These are phyloP conservation scores for Boletus reticuloceps DNA, from an alignment of 768 basidiomycete genomes.

Conservation along the genomic window DNA sequence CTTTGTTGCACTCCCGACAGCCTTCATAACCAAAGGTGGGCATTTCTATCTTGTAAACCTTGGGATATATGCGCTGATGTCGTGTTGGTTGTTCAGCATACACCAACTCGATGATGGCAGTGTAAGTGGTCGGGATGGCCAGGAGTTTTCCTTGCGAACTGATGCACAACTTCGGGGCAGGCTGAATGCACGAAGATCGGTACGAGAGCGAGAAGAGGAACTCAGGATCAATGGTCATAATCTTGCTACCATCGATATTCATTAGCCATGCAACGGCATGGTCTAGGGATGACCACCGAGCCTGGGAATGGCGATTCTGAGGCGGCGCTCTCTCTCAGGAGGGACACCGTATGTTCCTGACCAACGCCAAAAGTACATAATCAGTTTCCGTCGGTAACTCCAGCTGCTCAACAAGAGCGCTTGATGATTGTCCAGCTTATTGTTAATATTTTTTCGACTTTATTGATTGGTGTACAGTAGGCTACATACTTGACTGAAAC, in stretches of 20 bases:
- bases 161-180: background rate
- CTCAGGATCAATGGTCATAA: background rate
- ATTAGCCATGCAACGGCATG: background rate
- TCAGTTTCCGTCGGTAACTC: too few relatives aligned
- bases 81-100: background rate
- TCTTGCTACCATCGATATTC: conserved; percentile 3
- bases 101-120: conserved; percentile 15
- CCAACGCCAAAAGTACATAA: too few relatives aligned
- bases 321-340: too few relatives aligned
- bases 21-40: conserved; percentile 6
- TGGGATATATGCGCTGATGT: background rate
- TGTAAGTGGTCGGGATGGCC: background rate
- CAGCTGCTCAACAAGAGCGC: too few relatives aligned
- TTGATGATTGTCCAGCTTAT: too few relatives aligned
- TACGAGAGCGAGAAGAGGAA: conserved; percentile 2
- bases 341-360: too few relatives aligned
- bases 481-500: too few relatives aligned
- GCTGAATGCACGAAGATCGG: conserved; percentile 9
- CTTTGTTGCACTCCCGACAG: background rate
- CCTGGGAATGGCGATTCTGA: too few relatives aligned
- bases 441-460: too few relatives aligned
- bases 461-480: too few relatives aligned
- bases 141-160: too few relatives aligned
- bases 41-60: background rate
- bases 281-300: too few relatives aligned